Base-by-base conservation (phyloP, 805 yeast species). In the Barnettozyma vustinii region DNA sequence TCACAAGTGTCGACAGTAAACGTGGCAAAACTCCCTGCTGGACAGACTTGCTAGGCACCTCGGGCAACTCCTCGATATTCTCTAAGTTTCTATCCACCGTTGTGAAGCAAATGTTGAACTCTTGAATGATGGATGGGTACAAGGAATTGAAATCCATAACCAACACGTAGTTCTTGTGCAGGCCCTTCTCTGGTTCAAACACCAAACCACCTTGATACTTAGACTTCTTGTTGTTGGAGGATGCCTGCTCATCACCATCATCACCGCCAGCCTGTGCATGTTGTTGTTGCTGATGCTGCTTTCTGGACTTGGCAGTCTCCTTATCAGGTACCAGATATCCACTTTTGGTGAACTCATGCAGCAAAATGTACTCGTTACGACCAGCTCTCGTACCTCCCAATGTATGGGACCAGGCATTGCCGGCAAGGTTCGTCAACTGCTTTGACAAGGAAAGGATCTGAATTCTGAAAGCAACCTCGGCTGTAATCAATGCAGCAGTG, bases 91-190 rank as follows among this genome's bases (percentile, higher is more conserved):
- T 75, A 21, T 84, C 85, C 20, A 94, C 96, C 0, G 99, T 94
- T 2, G 98, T 91, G 71, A 94, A 94, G 72, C 99, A 94, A 56
- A 94, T 94, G 64, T 94, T 94, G 67, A 78, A 94, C 67, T 94
- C 99, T 69, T 94, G 99, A 57, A 94, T 94, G 62, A 94, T 92
- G 53, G 96, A 87, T 9, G 99, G 99, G 63, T 94, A 94, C 70
- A 94, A 77, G 44, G 97, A 89, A 70, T 94, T 94, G 83, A 94
- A 94, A 70, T 94, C 99, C 98, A 94, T 91, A 20, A 94, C 99
- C 53, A 94, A 69, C 3, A 90, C 79, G 63, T 84, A 87, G 56
- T 88, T 85, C 62, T 88, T 89, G 63, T 92, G 96, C 37, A 94
- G 72, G 2, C 99, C 99, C 63, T 85, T 89, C 60, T 87, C 97